These are phyloP conservation scores for Lactarius sp. DNA, from an alignment of 768 basidiomycete species.

Conservation along the genomic window DNA sequence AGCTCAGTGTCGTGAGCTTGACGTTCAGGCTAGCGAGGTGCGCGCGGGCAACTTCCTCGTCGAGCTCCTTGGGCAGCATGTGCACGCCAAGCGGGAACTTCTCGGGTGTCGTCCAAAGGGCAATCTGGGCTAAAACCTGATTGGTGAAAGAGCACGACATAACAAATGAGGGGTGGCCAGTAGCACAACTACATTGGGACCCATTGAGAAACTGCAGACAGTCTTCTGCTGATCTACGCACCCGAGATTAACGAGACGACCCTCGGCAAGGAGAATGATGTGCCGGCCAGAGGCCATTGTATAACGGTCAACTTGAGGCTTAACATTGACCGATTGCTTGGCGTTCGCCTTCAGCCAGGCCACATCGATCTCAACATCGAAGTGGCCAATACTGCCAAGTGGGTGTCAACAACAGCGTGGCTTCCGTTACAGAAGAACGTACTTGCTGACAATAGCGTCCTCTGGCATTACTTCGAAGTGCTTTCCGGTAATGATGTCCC, in stretches of 20 bases:
- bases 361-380: constrained; percentile 91
- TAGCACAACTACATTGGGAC: constrained; percentile 66
- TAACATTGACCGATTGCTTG: constrained; percentile 77
- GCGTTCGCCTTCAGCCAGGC: constrained; percentile 98
- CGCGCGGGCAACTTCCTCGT: constrained; percentile 98
- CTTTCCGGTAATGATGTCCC: constrained; percentile 90
- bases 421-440: constrained; percentile 32
- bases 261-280: constrained; percentile 95
- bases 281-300: constrained; percentile 91
- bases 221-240: constrained; percentile 33
- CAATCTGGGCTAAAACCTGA: constrained; percentile 97
- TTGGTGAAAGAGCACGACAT: constrained; percentile 99
- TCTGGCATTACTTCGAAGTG: constrained; percentile 96
- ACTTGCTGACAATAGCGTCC: constrained; percentile 99
- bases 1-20: constrained; percentile 75
- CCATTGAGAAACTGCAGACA: neutral
- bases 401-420: constrained; percentile 1
- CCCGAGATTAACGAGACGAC: constrained; percentile 99
- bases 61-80: constrained; percentile 97
- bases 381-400: constrained; percentile 67
- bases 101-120: constrained; percentile 89
- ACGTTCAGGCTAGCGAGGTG: constrained; percentile 90
- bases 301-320: constrained; percentile 98
- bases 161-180: constrained; percentile 98
- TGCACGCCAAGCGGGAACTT: constrained; percentile 97